Base-by-base conservation (phyloP, 257 asterid genomes). In the Cordia subcordata region DNA sequence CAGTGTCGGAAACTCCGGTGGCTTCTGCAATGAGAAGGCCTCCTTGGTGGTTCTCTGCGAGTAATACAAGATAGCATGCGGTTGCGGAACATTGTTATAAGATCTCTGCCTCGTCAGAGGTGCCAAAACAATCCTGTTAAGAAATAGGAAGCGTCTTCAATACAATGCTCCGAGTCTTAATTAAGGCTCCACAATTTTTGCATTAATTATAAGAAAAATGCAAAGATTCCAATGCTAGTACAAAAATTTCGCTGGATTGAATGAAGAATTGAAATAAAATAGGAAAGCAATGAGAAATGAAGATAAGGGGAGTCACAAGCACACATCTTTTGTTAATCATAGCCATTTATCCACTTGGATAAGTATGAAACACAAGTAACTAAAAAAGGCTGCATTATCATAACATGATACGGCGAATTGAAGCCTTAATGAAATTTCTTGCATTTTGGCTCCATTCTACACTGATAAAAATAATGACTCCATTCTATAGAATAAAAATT, bases 1-100 rank as follows among this genome's bases (percentile, higher is more conserved):
- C 66, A 33, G 93, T 81, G 39, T 79, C 81, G 11, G 85, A 83
- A 73, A 86, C 73, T 21, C 72, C 82, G 10, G 70, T 35, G 51
- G 63, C 63, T 70, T 85, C 95, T 1, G 73, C 0, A 23, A 85
- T 5, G 16, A 69, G 65, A 39, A 68, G 37, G 5, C 72, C 72
- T 5, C 72, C 14, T 46, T 46, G 4, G 62, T 40, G 39, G 67
- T 60, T 50, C 72, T 53, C 57, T 60, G 67, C 0, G 67, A 44
- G 67, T 68, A 68, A 17, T 61, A 60, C 51, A 53, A 20, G 16
- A 68, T 68, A 18, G 63, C 56, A 54, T 54, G 72, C 13, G 63
- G 67, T 38, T 68, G 72, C 18, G 72, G 67, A 45, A 60, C 44
- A 23, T 46, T 39, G 53, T 20, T 39, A 21, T 46, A 56, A 9